Conservation (phyloP, 2,329 filamentous ascomycete genomes). For the Alternaria ethzedia region DNA sequence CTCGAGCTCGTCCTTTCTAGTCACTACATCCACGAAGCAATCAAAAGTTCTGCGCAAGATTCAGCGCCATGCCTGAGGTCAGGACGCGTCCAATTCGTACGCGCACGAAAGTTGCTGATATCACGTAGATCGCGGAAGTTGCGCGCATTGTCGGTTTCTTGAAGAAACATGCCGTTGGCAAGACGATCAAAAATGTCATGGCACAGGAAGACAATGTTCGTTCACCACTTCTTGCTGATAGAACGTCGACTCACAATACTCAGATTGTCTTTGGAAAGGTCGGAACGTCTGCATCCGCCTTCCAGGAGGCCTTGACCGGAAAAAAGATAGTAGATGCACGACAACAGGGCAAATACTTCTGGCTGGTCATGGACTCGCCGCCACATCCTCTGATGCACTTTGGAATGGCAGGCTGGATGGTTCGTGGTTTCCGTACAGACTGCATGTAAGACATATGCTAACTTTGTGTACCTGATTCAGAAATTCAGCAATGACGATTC, state of each 20-base stretch:
- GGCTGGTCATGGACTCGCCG: slow-evolving; percentile 76
- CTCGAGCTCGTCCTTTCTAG: neutral
- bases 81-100: slow-evolving; percentile 6
- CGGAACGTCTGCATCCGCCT: slow-evolving; percentile 76
- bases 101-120: slow-evolving; percentile 11
- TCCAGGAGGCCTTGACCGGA: slow-evolving; percentile 75
- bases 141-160: slow-evolving; percentile 87
- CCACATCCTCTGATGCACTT: slow-evolving; percentile 92
- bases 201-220: slow-evolving; percentile 72
- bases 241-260: neutral
- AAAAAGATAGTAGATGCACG: slow-evolving; percentile 75
- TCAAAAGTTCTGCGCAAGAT: neutral
- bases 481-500: slow-evolving; percentile 81
- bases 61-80: slow-evolving; percentile 47
- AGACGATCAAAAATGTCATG: slow-evolving; percentile 72
- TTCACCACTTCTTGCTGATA: neutral
- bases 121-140: slow-evolving; percentile 62
- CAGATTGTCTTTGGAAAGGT: slow-evolving; percentile 87
- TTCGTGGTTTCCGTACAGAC: neutral
- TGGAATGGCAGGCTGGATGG: slow-evolving; percentile 72
- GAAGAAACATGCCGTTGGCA: slow-evolving; percentile 81
- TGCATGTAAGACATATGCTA: neutral
- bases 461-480: neutral
- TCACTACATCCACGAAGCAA: neutral
- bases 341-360: slow-evolving; percentile 97